Conservation (phyloP, 768 basidiomycete species). For the Imleria badia region DNA sequence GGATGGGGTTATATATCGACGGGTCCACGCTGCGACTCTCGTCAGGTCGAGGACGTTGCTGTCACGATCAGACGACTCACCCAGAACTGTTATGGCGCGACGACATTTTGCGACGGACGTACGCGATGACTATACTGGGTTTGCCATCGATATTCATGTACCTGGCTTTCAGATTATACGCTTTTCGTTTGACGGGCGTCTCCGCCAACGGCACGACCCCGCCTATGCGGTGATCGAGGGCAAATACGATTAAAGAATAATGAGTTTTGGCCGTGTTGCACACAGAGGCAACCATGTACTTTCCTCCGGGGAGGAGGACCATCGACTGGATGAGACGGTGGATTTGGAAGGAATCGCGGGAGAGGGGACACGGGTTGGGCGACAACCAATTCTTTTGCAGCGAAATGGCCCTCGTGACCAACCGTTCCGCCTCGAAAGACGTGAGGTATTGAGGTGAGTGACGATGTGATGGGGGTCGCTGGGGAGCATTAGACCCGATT, state of each 20-base stretch:
- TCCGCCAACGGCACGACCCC: constrained; percentile 47
- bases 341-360: constrained; percentile 25
- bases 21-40: constrained; percentile 27
- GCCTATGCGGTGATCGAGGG: constrained; percentile 52
- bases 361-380: constrained; percentile 34
- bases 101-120: constrained; percentile 39
- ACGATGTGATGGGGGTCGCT: constrained; percentile 57
- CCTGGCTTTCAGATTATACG: constrained; percentile 58
- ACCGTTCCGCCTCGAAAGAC: constrained; percentile 48
- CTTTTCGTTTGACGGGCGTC: constrained; percentile 48
- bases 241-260: constrained; percentile 54
- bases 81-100: constrained; percentile 15
- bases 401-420: constrained; percentile 60
- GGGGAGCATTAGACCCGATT: constrained; percentile 58
- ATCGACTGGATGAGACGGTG: constrained; percentile 49
- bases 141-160: constrained; percentile 48
- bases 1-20: constrained; percentile 31
- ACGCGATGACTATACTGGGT: constrained; percentile 58
- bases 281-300: constrained; percentile 63
- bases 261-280: constrained; percentile 42
- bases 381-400: constrained; percentile 60
- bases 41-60: not conserved
- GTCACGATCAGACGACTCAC: constrained; percentile 8
- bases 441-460: constrained; percentile 37
- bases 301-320: constrained; percentile 63